phyloP scores from a whole-genome alignment of 148 eudicot species.

The Suaeda aralocaspica region DNA sequence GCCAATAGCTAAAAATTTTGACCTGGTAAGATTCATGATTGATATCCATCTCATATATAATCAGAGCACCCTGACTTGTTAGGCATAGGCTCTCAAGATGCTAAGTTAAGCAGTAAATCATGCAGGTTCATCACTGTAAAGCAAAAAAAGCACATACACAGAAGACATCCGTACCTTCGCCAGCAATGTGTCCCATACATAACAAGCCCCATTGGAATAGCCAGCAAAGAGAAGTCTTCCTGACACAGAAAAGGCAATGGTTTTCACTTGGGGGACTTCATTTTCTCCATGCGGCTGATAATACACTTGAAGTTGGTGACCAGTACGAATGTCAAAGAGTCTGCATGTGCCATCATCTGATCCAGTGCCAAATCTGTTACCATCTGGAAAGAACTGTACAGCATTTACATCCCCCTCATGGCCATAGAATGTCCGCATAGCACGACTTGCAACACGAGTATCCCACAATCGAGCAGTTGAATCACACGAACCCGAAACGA shows the following conservation, averaged over 20 bases:
- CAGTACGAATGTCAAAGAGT: slow-evolving; percentile 89
- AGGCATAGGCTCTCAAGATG: neutral
- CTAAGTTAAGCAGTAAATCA: neutral
- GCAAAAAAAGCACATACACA: neutral
- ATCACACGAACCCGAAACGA: slow-evolving; percentile 95
- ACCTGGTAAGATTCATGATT: neutral
- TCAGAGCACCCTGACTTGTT: neutral
- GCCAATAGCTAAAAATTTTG: neutral
- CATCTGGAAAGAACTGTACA: slow-evolving; percentile 96
- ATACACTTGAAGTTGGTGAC: slow-evolving; percentile 93
- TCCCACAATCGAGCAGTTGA: slow-evolving; percentile 94
- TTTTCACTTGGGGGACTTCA: slow-evolving; percentile 62
- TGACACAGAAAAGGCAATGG: slow-evolving; percentile 86
- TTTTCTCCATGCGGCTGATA: slow-evolving; percentile 55
- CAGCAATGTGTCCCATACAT: slow-evolving; percentile 93
- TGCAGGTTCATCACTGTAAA: neutral
- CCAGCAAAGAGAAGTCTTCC: slow-evolving; percentile 94
- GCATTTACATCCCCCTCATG: slow-evolving; percentile 93
- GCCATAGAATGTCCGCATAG: slow-evolving; percentile 84
- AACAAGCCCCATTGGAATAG: slow-evolving; percentile 82
- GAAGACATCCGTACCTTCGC: slow-evolving; percentile 54
- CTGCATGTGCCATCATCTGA: slow-evolving; percentile 94
- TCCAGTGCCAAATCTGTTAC: slow-evolving; percentile 96
- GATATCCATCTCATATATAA: neutral
- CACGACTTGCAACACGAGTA: slow-evolving; percentile 95